phyloP scores from a whole-genome alignment of 192 early-diverging fungal genomes.

The Coemansia sp. region DNA sequence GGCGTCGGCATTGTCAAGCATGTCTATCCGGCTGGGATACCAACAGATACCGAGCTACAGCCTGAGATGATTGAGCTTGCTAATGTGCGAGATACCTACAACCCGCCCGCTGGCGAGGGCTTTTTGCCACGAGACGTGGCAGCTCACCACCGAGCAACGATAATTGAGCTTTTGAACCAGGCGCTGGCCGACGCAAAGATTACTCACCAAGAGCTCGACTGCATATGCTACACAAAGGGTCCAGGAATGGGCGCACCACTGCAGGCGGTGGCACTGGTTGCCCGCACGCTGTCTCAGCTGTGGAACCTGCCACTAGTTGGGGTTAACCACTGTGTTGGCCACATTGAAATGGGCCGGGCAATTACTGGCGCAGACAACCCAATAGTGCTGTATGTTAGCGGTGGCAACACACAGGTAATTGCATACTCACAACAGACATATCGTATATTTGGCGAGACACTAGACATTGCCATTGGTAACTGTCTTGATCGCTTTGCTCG shows the following conservation, averaged over 20 bases:
- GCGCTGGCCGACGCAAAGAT: constrained; percentile 78
- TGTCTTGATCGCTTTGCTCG: constrained; percentile 97
- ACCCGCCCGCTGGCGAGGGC: constrained; percentile 94
- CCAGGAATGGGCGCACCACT: constrained; percentile 99
- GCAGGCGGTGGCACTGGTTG: constrained; percentile 84
- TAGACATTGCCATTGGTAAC: constrained; percentile 98
- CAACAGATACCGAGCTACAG: constrained; percentile 50
- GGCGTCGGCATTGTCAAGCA: constrained; percentile 93
- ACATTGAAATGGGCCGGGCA: constrained; percentile 98
- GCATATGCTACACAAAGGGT: constrained; percentile 97
- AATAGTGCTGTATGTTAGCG: constrained; percentile 94
- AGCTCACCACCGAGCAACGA: constrained; percentile 79
- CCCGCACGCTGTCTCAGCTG: constrained; percentile 87
- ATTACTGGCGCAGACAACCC: constrained; percentile 94
- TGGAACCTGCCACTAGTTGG: constrained; percentile 92
- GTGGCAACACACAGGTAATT: constrained; percentile 99
- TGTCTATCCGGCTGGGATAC: constrained; percentile 34
- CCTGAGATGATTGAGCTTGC: constrained; percentile 69
- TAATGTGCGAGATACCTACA: constrained; percentile 91
- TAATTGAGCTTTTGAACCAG: constrained; percentile 70
- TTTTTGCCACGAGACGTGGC: constrained; percentile 95
- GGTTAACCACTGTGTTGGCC: constrained; percentile 98
- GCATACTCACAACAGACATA: constrained; percentile 92
- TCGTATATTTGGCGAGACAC: constrained; percentile 96
- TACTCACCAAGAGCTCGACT: constrained; percentile 74